These are phyloP conservation scores for Salix dunnii DNA, from an alignment of 345 rosid species.

Conservation along the genomic window DNA sequence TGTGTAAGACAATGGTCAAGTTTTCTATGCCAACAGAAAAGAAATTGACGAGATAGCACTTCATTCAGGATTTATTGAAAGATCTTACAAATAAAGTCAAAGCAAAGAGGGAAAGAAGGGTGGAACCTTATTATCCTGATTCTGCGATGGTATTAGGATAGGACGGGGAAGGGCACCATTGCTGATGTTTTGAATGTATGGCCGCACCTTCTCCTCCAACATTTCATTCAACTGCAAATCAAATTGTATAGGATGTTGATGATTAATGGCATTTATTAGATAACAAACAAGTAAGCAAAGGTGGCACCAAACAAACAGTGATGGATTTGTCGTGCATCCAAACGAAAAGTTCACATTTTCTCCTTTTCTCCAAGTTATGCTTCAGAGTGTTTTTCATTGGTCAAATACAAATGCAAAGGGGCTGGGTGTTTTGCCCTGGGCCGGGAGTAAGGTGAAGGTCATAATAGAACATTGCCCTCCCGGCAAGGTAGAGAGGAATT, in stretches of 20 bases:
- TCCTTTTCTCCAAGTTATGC: background rate
- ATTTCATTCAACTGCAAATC: conserved; percentile 61
- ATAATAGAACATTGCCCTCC: too few relatives aligned
- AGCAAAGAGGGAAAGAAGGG: background rate
- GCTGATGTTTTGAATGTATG: conserved; percentile 50
- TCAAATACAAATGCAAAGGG: background rate
- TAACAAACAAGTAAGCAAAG: background rate
- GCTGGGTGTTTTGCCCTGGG: too few relatives aligned
- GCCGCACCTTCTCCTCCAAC: conserved; percentile 82
- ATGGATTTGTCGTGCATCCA: background rate
- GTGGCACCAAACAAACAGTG: background rate
- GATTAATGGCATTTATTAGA: background rate
- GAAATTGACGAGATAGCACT: background rate
- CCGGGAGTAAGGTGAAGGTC: too few relatives aligned
- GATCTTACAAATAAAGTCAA: background rate
- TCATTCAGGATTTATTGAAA: background rate
- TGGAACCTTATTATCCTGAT: conserved; percentile 43
- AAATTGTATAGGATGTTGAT: background rate
- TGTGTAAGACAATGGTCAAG: background rate
- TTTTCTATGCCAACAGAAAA: background rate
- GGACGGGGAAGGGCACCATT: conserved; percentile 54
- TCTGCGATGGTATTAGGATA: conserved; percentile 49
- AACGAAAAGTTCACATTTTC: background rate
- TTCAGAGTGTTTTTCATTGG: background rate
- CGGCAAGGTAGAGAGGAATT: too few relatives aligned